Conservation (phyloP, 106 monocot species). For the Acanthochlamys bracteata region DNA sequence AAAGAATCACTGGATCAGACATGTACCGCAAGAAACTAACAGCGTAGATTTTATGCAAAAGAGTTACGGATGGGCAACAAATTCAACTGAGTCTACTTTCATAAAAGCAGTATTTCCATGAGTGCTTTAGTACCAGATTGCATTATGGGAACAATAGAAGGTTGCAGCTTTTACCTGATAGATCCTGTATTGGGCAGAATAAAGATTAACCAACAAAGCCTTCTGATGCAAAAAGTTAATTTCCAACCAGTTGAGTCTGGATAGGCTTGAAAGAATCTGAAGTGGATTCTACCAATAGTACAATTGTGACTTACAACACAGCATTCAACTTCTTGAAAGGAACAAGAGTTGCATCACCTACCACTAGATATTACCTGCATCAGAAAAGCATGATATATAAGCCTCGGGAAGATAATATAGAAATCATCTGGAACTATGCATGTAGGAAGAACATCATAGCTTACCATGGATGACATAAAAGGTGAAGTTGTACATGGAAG, state of each 20-base stretch:
- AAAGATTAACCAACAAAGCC: not conserved
- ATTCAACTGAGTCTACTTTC: not conserved
- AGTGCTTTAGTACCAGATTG: slow-evolving; percentile 6
- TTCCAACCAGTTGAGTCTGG: slow-evolving; percentile 2
- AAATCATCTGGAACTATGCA: too few species aligned
- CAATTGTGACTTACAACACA: not conserved
- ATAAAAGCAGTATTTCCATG: not conserved
- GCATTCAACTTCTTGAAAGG: not conserved
- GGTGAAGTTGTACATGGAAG: too few species aligned
- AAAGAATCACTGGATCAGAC: too few species aligned
- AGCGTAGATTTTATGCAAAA: too few species aligned
- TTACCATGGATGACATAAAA: too few species aligned
- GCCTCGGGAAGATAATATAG: too few species aligned
- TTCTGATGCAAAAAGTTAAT: not conserved
- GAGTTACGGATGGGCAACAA: too few species aligned
- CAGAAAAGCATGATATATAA: not conserved
- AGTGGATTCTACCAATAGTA: not conserved
- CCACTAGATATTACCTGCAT: slow-evolving; percentile 1
- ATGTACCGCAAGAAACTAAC: too few species aligned
- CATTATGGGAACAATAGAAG: slow-evolving; percentile 2
- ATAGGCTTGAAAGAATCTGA: slow-evolving; percentile 3
- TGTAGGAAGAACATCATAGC: too few species aligned
- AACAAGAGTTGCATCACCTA: not conserved
- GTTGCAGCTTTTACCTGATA: slow-evolving; percentile 9
- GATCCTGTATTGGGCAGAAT: not conserved